Percentiles rank a stretch among this genome's conserved stretches.
Conservation (phyloP, 2,329 filamentous ascomycete genomes). For the Knoxdaviesia proteae region DNA sequence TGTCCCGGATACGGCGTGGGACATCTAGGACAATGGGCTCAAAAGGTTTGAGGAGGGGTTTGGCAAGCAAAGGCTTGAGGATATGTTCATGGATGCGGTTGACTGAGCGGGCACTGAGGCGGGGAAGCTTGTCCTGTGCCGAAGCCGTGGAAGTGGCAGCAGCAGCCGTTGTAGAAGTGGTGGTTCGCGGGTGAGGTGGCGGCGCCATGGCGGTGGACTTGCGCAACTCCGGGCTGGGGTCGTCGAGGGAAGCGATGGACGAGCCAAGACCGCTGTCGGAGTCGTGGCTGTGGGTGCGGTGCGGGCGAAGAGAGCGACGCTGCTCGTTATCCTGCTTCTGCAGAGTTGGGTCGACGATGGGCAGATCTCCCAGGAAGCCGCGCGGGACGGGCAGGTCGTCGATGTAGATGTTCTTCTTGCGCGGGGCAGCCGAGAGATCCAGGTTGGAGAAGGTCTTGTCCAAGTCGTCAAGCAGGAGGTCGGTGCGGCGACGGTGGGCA, state of each 20-base stretch:
- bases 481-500: slow-evolving; percentile 47
- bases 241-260: slow-evolving; percentile 39
- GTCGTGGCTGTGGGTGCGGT: slow-evolving; percentile 41
- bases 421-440: slow-evolving; percentile 7
- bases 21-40: slow-evolving; percentile 60
- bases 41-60: slow-evolving; percentile 57
- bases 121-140: slow-evolving; percentile 27
- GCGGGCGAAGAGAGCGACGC: slow-evolving; percentile 30
- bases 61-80: slow-evolving; percentile 55
- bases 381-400: slow-evolving; percentile 31
- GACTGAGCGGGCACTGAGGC: slow-evolving; percentile 47
- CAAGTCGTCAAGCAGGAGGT: slow-evolving; percentile 42
- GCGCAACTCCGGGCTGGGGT: too few species aligned
- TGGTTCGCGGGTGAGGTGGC: too few species aligned
- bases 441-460: slow-evolving; percentile 35
- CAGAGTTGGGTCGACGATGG: slow-evolving; percentile 29
- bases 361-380: slow-evolving; percentile 31
- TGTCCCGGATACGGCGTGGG: slow-evolving; percentile 58
- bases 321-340: slow-evolving; percentile 15
- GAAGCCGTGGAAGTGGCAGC: slow-evolving; percentile 19
- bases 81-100: slow-evolving; percentile 65
- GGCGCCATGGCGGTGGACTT: too few species aligned
- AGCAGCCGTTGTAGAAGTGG: slow-evolving; percentile 24
- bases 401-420: too few species aligned
- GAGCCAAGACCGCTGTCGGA: slow-evolving; percentile 81